These are phyloP conservation scores for Nicotiana benthamiana DNA, from an alignment of 257 asterid species.

Conservation along the genomic window DNA sequence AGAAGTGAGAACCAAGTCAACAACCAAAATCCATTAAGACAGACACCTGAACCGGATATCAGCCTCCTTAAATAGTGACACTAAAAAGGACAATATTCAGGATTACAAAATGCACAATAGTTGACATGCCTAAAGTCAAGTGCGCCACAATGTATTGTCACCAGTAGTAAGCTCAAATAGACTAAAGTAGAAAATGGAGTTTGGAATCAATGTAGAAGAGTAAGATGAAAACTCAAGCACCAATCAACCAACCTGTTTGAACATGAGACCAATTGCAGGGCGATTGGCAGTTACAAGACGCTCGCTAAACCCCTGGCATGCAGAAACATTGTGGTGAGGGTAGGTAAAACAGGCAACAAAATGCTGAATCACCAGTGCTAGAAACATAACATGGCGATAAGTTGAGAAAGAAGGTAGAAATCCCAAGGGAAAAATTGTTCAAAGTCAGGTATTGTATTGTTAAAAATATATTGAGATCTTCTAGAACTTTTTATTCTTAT, in stretches of 20 bases:
- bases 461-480: neutral
- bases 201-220: neutral
- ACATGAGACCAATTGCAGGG: slow-evolving; percentile 85
- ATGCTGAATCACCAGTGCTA: neutral
- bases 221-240: slow-evolving; percentile 2
- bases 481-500: neutral
- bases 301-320: slow-evolving; percentile 83
- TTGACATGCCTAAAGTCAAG: neutral
- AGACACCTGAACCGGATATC: neutral
- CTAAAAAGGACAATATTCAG: neutral
- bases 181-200: neutral
- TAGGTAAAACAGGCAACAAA: neutral
- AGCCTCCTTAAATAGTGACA: slow-evolving; percentile 1
- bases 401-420: neutral
- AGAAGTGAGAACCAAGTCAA: neutral
- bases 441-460: neutral
- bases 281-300: slow-evolving; percentile 88
- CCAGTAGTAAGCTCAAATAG: neutral
- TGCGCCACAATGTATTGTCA: neutral
- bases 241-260: slow-evolving; percentile 64
- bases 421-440: neutral
- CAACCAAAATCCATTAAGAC: neutral
- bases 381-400: neutral
- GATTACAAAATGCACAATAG: neutral
- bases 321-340: slow-evolving; percentile 12